Percentiles rank a stretch among this genome's conserved stretches.
These are phyloP conservation scores for Boletus smithii DNA, from an alignment of 1,284 basidiomycete genomes.

Conservation along the genomic window DNA sequence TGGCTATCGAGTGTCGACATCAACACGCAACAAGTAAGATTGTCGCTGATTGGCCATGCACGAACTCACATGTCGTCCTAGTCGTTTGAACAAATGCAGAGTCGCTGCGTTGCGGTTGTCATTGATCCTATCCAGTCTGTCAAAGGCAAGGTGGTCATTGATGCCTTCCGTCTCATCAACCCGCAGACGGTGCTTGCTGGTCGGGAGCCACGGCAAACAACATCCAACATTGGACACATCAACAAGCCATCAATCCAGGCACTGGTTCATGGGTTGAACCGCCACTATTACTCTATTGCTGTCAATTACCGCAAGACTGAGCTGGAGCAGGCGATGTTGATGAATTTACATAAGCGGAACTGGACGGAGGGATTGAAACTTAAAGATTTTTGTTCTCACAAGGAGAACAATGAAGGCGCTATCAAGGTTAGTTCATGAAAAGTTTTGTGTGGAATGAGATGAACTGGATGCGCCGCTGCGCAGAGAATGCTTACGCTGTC, in stretches of 20 bases:
- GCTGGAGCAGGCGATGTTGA: constrained; percentile 95
- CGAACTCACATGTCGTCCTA: constrained; percentile 35
- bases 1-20: constrained; percentile 99
- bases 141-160: constrained; percentile 98
- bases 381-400: constrained; percentile 83
- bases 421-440: constrained; percentile 70
- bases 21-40: constrained; percentile 91
- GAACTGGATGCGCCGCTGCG: constrained; percentile 14
- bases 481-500: constrained; percentile 91
- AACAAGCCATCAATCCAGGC: constrained; percentile 99
- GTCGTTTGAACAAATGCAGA: constrained; percentile 97
- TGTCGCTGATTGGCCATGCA: constrained; percentile 7
- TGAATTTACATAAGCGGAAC: constrained; percentile 96
- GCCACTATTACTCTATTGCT: constrained; percentile 95
- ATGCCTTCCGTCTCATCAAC: constrained; percentile 96
- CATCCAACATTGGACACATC: constrained; percentile 97
- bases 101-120: constrained; percentile 95
- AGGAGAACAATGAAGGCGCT: constrained; percentile 83
- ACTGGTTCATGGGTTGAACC: constrained; percentile 91
- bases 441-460: constrained; percentile 6
- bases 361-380: constrained; percentile 96
- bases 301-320: constrained; percentile 98
- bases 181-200: constrained; percentile 84
- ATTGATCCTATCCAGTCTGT: constrained; percentile 99
- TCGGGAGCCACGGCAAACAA: constrained; percentile 95